Evolutionary conservation across 1,284 basidiomycete genomes (phyloP), one percentile per base, ranked within the genome.

Genomic region (Trichosporon ovoides): DNA sequence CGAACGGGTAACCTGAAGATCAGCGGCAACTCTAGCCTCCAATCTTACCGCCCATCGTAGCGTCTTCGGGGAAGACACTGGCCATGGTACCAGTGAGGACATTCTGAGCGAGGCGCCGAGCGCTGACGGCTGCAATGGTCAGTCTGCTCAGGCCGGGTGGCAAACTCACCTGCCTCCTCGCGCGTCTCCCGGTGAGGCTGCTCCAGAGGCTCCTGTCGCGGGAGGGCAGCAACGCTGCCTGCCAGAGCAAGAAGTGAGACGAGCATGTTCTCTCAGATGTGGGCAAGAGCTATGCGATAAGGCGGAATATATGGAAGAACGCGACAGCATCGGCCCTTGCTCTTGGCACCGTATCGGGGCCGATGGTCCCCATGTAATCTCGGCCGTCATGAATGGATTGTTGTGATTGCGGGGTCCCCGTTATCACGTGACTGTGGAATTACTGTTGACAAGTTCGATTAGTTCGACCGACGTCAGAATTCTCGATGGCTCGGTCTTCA

Each of bases 1-100:
- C 79, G 67, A 85, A 85, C 14, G 84, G 83, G 61, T 81, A 76
- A 18, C 80, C 84, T 84, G 66, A 14, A 6, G 4, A 46, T 51
- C 24, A 59, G 43, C 38, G 4, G 12, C 11, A 16, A 12, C 1
- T 7, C 35, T 7, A 4, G n/a, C 14, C 13, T 20, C 2, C 12
- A 14, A 14, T 55, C 67, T 43, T 52, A 71, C 70, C 75, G 11
- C 68, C 71, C 52, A 70, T 60, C 16, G 59, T 55, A 1, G 58
- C 28, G 58, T 46, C n/a, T 3, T 35, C 16, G 34, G 76, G 72
- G 58, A 70, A 78, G 13, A 75, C 67, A 51, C 64, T 71, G 12
- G 72, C 69, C 60, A 78, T 66, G 0, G 73, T 73, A 1, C 76
- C 76, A 1, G 68, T 69, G 0, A 66, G 62, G 7, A 68, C 63